Evolutionary conservation across 2,329 filamentous ascomycete species (phyloP).

Genomic region (Alternaria arbusti): DNA sequence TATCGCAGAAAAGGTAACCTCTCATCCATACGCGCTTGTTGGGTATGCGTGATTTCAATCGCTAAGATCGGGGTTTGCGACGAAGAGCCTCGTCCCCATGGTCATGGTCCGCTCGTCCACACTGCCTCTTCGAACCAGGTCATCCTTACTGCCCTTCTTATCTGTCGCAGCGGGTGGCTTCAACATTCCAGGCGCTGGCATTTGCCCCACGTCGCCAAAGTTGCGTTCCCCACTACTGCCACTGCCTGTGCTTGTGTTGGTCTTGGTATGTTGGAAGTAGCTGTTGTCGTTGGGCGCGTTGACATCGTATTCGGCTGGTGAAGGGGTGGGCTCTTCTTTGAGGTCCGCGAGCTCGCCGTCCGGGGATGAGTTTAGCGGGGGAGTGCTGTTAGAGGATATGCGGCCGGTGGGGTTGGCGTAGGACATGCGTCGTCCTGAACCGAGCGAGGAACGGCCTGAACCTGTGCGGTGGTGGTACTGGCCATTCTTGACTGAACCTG

Average conservation of each 20-base stretch:
- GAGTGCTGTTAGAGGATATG: slow-evolving; percentile 60
- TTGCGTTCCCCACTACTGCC: slow-evolving; percentile 53
- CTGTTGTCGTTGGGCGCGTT: slow-evolving; percentile 30
- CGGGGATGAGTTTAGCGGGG: slow-evolving; percentile 54
- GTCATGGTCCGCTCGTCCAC: slow-evolving; percentile 84
- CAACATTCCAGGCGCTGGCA: slow-evolving; percentile 47
- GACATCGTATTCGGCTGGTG: slow-evolving; percentile 46
- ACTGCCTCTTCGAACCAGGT: slow-evolving; percentile 77
- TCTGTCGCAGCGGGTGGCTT: slow-evolving; percentile 53
- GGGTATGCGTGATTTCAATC: slow-evolving; percentile 45
- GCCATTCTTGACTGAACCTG: slow-evolving; percentile 46
- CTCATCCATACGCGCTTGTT: not conserved
- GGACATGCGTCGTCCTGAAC: slow-evolving; percentile 48
- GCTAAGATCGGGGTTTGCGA: slow-evolving; percentile 79
- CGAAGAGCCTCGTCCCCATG: slow-evolving; percentile 75
- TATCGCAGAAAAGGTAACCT: slow-evolving; percentile 37
- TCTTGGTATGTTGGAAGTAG: slow-evolving; percentile 54
- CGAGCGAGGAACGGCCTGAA: slow-evolving; percentile 73
- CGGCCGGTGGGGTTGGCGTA: slow-evolving; percentile 52
- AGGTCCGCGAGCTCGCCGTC: slow-evolving; percentile 48
- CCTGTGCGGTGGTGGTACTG: slow-evolving; percentile 71
- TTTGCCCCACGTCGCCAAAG: slow-evolving; percentile 62
- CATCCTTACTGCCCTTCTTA: slow-evolving; percentile 66
- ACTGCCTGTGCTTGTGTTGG: slow-evolving; percentile 52
- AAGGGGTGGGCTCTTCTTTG: slow-evolving; percentile 55